Conservation (phyloP, 805 yeast species). For the Zygosaccharomyces rouxii region DNA sequence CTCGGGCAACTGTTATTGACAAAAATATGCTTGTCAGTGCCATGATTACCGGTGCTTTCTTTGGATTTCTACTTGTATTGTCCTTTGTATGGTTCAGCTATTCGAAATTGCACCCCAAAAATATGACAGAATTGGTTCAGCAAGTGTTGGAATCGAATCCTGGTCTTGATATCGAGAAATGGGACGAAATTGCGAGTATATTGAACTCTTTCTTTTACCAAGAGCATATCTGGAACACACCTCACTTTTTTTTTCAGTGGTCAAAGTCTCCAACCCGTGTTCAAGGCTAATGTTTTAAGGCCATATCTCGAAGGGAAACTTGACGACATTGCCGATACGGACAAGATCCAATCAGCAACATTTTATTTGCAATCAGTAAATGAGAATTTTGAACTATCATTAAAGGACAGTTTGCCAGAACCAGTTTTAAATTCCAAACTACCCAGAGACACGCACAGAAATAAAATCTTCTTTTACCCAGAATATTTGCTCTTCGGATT, state of each 20-base stretch:
- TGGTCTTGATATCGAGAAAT: conserved; percentile 3
- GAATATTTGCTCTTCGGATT: not conserved
- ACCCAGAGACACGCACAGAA: not conserved
- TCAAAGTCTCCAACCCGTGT: not conserved
- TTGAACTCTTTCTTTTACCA: conserved; percentile 4
- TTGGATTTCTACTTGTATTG: too few species aligned
- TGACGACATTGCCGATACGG: not conserved
- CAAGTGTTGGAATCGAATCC: conserved; percentile 2
- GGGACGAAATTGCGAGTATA: conserved; percentile 7
- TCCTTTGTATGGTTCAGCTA: too few species aligned
- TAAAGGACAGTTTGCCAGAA: not conserved
- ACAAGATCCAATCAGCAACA: not conserved
- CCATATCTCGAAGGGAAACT: not conserved
- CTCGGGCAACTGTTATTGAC: too few species aligned
- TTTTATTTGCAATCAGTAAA: not conserved
- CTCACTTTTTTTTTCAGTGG: conserved; percentile 12
- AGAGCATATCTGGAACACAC: conserved; percentile 7
- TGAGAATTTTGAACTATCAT: not conserved
- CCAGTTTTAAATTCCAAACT: not conserved
- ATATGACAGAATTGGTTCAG: not conserved
- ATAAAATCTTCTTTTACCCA: not conserved
- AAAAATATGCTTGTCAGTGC: too few species aligned
- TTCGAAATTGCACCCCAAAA: too few species aligned
- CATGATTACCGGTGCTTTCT: too few species aligned
- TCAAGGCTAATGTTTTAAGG: not conserved